Evolutionary conservation across 192 early-diverging fungal species (phyloP).

Genomic region (Lunasporangiospora selenospora): DNA sequence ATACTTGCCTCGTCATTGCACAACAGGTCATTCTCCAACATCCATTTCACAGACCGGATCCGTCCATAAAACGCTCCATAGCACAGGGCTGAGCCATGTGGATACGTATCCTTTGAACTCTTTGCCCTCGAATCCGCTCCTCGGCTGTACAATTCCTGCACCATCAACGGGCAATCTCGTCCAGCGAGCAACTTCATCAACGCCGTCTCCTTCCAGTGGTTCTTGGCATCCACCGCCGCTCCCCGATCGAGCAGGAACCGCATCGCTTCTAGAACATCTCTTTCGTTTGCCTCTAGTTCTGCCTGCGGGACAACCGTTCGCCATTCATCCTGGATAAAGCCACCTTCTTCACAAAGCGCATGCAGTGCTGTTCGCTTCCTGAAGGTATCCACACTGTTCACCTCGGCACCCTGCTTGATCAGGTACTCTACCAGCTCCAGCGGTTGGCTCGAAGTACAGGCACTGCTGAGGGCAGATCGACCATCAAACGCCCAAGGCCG

Average conservation of each 20-base stretch:
- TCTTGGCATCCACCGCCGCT: conserved; percentile 41
- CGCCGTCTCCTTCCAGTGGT: conserved; percentile 45
- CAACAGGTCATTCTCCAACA: conserved; percentile 41
- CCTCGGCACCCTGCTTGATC: conserved; percentile 34
- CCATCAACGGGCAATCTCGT: conserved; percentile 44
- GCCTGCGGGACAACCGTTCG: conserved; percentile 9
- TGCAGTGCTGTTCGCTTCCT: conserved; percentile 39
- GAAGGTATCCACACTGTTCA: conserved; percentile 20
- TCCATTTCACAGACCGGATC: conserved; percentile 39
- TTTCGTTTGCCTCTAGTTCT: conserved; percentile 35
- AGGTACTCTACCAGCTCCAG: conserved; percentile 44
- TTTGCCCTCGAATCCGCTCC: conserved; percentile 35
- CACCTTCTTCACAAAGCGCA: conserved; percentile 38
- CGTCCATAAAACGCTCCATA: conserved; percentile 43
- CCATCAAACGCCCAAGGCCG: conserved; percentile 44
- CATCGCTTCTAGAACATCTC: conserved; percentile 39
- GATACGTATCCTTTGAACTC: conserved; percentile 45
- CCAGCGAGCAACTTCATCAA: conserved; percentile 42
- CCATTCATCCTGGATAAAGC: conserved; percentile 33
- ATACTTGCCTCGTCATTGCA: conserved; percentile 33
- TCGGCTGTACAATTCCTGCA: conserved; percentile 41
- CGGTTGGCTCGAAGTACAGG: conserved; percentile 35
- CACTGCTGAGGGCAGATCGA: conserved; percentile 41
- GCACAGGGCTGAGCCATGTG: conserved; percentile 31
- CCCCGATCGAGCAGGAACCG: conserved; percentile 37